Percentiles rank a stretch among this genome's conserved stretches.
These are phyloP conservation scores for Teunomyces pallodes DNA, from an alignment of 805 yeast species.

Conservation along the genomic window DNA sequence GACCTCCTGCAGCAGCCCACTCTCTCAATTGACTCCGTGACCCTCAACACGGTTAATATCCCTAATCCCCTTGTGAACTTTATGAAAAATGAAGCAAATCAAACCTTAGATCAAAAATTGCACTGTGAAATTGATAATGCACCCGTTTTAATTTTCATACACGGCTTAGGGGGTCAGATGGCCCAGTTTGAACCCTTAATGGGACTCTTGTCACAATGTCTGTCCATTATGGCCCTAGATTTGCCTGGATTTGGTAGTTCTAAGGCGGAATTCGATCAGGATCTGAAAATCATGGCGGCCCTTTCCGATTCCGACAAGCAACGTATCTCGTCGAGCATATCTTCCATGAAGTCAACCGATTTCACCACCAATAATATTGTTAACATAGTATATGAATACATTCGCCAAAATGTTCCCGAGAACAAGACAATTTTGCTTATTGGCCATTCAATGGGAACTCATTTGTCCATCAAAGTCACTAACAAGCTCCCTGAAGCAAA, in stretches of 20 bases:
- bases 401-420: conserved; percentile 36
- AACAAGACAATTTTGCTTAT: conserved; percentile 46
- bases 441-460: conserved; percentile 78
- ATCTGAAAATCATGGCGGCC: conserved; percentile 16
- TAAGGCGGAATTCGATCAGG: conserved; percentile 14
- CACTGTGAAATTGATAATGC: conserved; percentile 40
- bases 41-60: conserved; percentile 43
- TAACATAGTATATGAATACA: conserved; percentile 35
- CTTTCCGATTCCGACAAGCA: conserved; percentile 30
- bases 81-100: conserved; percentile 22
- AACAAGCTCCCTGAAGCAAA: conserved; percentile 30
- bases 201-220: conserved; percentile 58
- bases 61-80: conserved; percentile 46
- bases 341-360: conserved; percentile 37
- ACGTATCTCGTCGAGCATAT: conserved; percentile 27
- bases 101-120: conserved; percentile 17
- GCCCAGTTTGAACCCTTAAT: conserved; percentile 79
- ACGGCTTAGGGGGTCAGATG: conserved; percentile 89
- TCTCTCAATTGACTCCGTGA: conserved; percentile 27
- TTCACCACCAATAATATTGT: conserved; percentile 42
- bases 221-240: conserved; percentile 69
- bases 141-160: conserved; percentile 68
- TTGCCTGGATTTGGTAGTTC: conserved; percentile 85
- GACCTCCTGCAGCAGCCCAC: conserved; percentile 22
- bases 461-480: conserved; percentile 47